phyloP scores from a whole-genome alignment of 2,329 filamentous ascomycete species.

The Botrytis fabae region DNA sequence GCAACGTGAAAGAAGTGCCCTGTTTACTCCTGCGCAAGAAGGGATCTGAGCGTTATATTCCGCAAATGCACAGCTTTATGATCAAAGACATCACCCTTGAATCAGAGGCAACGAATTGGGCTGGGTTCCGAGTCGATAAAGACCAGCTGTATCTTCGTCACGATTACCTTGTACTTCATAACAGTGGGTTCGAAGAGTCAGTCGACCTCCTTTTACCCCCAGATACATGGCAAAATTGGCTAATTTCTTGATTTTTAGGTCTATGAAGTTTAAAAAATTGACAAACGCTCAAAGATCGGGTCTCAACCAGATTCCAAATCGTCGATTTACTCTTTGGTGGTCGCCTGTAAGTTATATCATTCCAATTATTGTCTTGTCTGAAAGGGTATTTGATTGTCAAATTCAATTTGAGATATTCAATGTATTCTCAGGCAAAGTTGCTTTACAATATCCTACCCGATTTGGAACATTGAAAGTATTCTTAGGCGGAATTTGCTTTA shows the following conservation, averaged over 20 bases:
- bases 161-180: slow-evolving; percentile 43
- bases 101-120: slow-evolving; percentile 47
- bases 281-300: slow-evolving; percentile 96
- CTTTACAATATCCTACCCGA: not conserved
- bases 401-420: not conserved
- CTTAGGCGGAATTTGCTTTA: too few species aligned
- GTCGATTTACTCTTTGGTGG: slow-evolving; percentile 99
- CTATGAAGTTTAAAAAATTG: slow-evolving; percentile 98
- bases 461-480: not conserved
- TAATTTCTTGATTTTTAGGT: not conserved
- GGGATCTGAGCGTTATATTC: too few species aligned
- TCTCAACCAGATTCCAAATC: slow-evolving; percentile 97
- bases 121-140: slow-evolving; percentile 52
- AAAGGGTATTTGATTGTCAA: not conserved
- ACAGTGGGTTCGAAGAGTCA: slow-evolving; percentile 40
- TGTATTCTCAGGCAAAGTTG: not conserved
- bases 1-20: too few species aligned
- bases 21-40: too few species aligned
- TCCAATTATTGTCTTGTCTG: not conserved
- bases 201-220: not conserved
- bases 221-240: not conserved
- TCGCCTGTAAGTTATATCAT: slow-evolving; percentile 81
- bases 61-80: slow-evolving; percentile 40
- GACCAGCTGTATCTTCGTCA: slow-evolving; percentile 53
- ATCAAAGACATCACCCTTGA: slow-evolving; percentile 48